These are phyloP conservation scores for Rhynchospora pubera DNA, from an alignment of 176 grass and related monocot genomes.

Conservation along the genomic window DNA sequence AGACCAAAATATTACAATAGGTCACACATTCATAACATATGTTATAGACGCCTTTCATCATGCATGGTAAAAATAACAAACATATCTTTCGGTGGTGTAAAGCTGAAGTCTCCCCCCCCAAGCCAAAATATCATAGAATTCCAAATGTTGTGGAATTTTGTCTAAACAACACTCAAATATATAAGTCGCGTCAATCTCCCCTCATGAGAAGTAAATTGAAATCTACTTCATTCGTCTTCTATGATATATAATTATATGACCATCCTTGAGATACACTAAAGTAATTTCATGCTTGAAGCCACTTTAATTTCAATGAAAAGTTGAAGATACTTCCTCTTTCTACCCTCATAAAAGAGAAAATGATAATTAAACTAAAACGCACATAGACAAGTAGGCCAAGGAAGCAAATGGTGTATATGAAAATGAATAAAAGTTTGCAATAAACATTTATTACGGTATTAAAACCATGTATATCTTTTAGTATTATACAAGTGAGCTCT, in stretches of 20 bases:
- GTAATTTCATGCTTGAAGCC: not conserved
- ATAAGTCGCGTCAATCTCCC: not conserved
- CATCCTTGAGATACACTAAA: not conserved
- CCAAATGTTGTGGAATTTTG: not conserved
- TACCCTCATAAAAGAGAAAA: too few relatives aligned
- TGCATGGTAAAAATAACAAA: not conserved
- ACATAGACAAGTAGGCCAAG: not conserved
- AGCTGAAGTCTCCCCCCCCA: not conserved
- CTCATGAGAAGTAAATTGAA: not conserved
- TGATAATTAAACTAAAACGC: too few relatives aligned
- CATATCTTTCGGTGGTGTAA: not conserved
- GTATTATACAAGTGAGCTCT: not conserved
- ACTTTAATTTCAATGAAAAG: not conserved
- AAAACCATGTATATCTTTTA: not conserved
- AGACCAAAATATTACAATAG: not conserved
- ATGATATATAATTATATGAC: not conserved
- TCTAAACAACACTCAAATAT: not conserved
- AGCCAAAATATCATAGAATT: not conserved
- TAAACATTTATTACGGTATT: not conserved
- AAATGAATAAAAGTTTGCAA: not conserved
- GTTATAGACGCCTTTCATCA: too few relatives aligned
- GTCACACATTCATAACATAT: not conserved
- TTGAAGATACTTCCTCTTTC: too few relatives aligned
- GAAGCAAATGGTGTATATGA: not conserved
- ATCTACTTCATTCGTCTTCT: not conserved